phyloP scores from a whole-genome alignment of 306 rosid species.

The Lathyrus tuberosus region DNA sequence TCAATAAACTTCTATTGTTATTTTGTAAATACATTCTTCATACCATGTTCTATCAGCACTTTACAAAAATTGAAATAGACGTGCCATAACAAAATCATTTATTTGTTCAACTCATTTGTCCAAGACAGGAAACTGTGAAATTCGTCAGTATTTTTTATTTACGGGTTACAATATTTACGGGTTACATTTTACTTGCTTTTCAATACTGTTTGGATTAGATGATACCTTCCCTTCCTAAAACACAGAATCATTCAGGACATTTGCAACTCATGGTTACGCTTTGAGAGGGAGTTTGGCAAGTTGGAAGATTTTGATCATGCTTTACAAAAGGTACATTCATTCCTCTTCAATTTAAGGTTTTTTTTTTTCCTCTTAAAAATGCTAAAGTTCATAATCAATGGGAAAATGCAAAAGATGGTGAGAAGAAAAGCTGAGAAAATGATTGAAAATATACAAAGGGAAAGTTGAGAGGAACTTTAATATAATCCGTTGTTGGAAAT shows the following conservation, averaged over 20 bases:
- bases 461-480: not conserved
- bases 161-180: conserved; percentile 8
- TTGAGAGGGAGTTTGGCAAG: conserved; percentile 86
- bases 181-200: conserved; percentile 34
- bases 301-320: conserved; percentile 86
- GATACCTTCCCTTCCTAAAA: conserved; percentile 73
- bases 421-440: not conserved
- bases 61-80: conserved; percentile 5
- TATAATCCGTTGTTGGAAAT: not conserved
- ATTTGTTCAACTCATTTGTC: conserved; percentile 22
- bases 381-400: not conserved
- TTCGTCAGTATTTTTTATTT: conserved; percentile 3
- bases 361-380: not conserved
- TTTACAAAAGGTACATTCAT: conserved; percentile 62
- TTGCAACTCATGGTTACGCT: conserved; percentile 86
- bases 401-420: not conserved
- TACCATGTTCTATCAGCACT: not conserved
- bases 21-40: too few species aligned
- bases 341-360: conserved; percentile 19
- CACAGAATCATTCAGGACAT: conserved; percentile 92
- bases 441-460: not conserved
- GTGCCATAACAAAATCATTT: conserved; percentile 1
- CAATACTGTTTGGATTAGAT: conserved; percentile 66
- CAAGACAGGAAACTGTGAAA: conserved; percentile 15
- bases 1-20: too few species aligned